These are phyloP conservation scores for Cucurbita argyrosperma DNA, from an alignment of 306 rosid species.

Conservation along the genomic window DNA sequence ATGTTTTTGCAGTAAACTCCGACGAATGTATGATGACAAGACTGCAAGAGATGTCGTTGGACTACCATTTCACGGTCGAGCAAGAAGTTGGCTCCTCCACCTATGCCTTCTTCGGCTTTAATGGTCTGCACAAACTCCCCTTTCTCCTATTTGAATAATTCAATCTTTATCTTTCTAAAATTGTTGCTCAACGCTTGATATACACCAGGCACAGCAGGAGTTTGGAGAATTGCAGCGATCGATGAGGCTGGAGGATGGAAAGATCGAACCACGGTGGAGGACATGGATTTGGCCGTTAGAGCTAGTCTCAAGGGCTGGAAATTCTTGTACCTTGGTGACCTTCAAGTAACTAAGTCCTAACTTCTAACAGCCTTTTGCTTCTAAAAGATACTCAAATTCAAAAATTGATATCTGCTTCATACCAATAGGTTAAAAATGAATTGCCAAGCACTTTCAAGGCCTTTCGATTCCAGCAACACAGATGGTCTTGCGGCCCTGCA, in stretches of 20 bases:
- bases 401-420: background rate
- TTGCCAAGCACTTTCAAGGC: constrained; percentile 93
- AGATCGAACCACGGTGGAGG: constrained; percentile 85
- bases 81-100: constrained; percentile 90
- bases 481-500: constrained; percentile 97
- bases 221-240: constrained; percentile 77
- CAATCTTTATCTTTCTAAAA: background rate
- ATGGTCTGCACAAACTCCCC: constrained; percentile 24
- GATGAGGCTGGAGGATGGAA: constrained; percentile 94
- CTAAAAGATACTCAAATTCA: background rate
- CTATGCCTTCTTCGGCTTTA: constrained; percentile 70
- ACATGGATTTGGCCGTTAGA: constrained; percentile 83
- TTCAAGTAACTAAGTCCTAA: constrained; percentile 26
- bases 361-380: background rate
- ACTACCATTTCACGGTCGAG: constrained; percentile 86
- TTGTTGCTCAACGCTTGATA: background rate
- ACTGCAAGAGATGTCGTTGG: constrained; percentile 93
- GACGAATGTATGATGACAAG: constrained; percentile 81
- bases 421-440: constrained; percentile 59
- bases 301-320: constrained; percentile 96
- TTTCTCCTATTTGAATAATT: background rate
- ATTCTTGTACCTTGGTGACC: constrained; percentile 47
- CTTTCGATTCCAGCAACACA: constrained; percentile 71
- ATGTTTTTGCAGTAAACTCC: constrained; percentile 45
- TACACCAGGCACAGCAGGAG: constrained; percentile 71